A percentile compares a stretch with the other conserved stretches of the same genome.
These are phyloP conservation scores for Malassezia japonica DNA, from an alignment of 1,284 basidiomycete species.

Conservation along the genomic window DNA sequence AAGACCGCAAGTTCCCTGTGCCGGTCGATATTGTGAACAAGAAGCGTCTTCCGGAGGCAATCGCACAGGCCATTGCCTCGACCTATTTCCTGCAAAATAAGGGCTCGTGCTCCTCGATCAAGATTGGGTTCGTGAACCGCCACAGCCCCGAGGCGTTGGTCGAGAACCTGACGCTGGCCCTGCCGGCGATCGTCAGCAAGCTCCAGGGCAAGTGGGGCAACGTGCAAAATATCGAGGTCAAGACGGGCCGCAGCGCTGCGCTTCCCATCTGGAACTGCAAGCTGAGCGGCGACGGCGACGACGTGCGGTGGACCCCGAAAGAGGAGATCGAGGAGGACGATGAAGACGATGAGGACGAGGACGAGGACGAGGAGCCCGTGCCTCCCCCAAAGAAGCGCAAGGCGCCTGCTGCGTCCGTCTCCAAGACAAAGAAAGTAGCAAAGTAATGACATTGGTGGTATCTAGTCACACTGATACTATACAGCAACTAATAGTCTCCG, in stretches of 20 bases:
- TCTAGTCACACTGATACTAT: not conserved
- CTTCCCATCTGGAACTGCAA: conserved; percentile 79
- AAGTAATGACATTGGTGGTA: not conserved
- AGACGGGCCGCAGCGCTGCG: conserved; percentile 73
- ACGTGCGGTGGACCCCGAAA: conserved; percentile 8
- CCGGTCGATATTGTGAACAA: conserved; percentile 68
- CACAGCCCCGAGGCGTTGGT: conserved; percentile 66
- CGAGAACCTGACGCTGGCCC: conserved; percentile 66
- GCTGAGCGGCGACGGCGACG: conserved; percentile 49
- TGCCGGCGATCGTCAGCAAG: conserved; percentile 64
- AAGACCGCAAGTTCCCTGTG: conserved; percentile 87
- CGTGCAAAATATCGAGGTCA: conserved; percentile 78
- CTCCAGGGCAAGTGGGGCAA: conserved; percentile 79
- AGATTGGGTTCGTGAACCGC: conserved; percentile 63
- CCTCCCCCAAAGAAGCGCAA: conserved; percentile 5
- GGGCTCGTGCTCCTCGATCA: conserved; percentile 55
- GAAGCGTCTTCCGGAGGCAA: conserved; percentile 77
- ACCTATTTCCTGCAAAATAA: conserved; percentile 72
- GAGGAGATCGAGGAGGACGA: conserved; percentile 10
- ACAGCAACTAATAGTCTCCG: not conserved
- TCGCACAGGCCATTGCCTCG: conserved; percentile 78
- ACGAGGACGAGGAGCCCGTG: conserved; percentile 2
- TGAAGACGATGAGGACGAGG: not conserved
- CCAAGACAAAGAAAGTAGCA: no score
- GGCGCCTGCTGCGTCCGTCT: not conserved